Evolutionary conservation across 345 rosid species (phyloP).

Genomic region (Citrus maxima): DNA sequence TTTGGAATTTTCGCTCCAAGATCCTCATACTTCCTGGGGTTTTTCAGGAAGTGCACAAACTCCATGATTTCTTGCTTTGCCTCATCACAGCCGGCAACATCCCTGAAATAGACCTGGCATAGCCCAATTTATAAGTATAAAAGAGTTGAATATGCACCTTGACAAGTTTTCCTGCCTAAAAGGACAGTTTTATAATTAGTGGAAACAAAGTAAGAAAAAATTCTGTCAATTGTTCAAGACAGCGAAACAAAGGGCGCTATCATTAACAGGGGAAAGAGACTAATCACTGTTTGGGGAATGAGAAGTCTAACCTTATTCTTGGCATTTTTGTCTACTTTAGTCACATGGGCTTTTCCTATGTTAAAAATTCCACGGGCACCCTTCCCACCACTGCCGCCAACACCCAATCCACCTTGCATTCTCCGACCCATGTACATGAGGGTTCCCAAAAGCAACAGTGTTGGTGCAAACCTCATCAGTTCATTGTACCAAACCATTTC

Average conservation of each 20-base stretch:
- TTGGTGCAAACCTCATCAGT: constrained; percentile 79
- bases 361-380: constrained; percentile 90
- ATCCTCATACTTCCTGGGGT: constrained; percentile 90
- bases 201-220: not conserved
- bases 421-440: constrained; percentile 64
- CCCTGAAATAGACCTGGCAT: constrained; percentile 72
- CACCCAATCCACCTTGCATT: constrained; percentile 85
- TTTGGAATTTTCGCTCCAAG: constrained; percentile 94
- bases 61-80: constrained; percentile 98
- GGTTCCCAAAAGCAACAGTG: constrained; percentile 64
- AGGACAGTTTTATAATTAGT: not conserved
- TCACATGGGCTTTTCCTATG: constrained; percentile 87
- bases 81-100: constrained; percentile 98
- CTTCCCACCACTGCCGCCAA: constrained; percentile 80
- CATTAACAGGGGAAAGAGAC: not conserved
- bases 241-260: not conserved
- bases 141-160: not conserved
- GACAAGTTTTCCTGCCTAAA: not conserved
- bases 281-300: not conserved
- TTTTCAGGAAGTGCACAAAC: constrained; percentile 92
- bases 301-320: constrained; percentile 71
- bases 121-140: constrained; percentile 13
- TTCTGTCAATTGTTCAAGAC: not conserved
- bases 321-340: constrained; percentile 82
- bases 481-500: constrained; percentile 81